Base-by-base conservation (phyloP, 306 rosid genomes). In the Pueraria montana region DNA sequence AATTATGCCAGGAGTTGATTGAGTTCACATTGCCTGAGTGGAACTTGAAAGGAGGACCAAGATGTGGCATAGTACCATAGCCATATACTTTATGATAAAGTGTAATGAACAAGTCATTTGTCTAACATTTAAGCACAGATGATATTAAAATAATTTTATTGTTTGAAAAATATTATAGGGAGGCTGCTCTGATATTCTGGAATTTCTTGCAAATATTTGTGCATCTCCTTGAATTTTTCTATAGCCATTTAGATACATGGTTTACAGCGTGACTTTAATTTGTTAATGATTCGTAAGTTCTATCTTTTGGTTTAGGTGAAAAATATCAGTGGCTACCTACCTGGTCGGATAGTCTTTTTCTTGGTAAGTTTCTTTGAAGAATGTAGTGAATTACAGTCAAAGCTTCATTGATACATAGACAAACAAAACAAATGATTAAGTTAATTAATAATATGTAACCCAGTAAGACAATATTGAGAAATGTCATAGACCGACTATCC, bases 251-350 rank as follows among this genome's bases (percentile, higher is more conserved):
- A 63, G 61, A 73, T 21, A 46, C 50, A 34, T 55, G 72, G 78
- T 65, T 21, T 59, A 30, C 36, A 6, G 68, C 70, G 52, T 73
- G 69, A 55, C 72, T 84, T 80, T 43, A 11, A 72, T 83, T 58
- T 83, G 36, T 78, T 65, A 66, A 56, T 49, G 73, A 30, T 26
- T 73, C 23, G 63, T 49, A 79, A 40, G 23, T 73, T 83, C 75
- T 77, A 21, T 81, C 77, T 78, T 86, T 85, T 84, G 80, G 43
- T 90, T 81, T 87, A 96, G 99, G 93, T 92, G 80, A 96, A 96
- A 82, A 96, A 94, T 81, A 96, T 96, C 87, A 90, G 98, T 78
- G 98, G 99, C 82, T 96, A 96, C 90, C 94, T 96, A 72, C 99
- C 99, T 23, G 99, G 99, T 12, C 88, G 99, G 72, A 92, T 92